Evolutionary conservation across 305 asterid species (phyloP).

Genomic region (Fraxinus sp.): DNA sequence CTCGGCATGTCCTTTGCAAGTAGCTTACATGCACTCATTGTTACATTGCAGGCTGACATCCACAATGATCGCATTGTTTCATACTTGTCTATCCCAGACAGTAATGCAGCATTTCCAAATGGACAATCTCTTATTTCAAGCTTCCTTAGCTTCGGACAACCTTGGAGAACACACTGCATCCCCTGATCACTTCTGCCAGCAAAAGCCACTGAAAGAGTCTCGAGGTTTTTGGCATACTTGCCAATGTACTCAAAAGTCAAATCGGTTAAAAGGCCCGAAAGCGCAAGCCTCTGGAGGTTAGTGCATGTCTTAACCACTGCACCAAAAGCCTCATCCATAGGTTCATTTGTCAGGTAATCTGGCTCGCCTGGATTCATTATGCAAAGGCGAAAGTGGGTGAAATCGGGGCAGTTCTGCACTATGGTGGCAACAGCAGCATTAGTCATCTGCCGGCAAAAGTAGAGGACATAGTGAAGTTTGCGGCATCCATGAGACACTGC

Average conservation of each 20-base stretch:
- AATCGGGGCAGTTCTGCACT: constrained; percentile 39
- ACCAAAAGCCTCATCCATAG: constrained; percentile 46
- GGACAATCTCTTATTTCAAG: constrained; percentile 45
- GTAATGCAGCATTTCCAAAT: constrained; percentile 35
- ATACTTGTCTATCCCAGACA: constrained; percentile 29
- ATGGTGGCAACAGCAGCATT: constrained; percentile 38
- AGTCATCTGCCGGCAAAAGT: constrained; percentile 43
- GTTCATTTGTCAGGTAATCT: constrained; percentile 29
- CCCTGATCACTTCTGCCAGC: constrained; percentile 42
- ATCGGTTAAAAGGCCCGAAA: constrained; percentile 38
- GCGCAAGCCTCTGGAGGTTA: constrained; percentile 36
- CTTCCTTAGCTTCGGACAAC: constrained; percentile 39
- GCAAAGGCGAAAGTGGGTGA: constrained; percentile 42
- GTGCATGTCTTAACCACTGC: constrained; percentile 41
- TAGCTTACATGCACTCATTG: constrained; percentile 29
- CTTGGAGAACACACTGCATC: constrained; percentile 36
- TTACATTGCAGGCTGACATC: constrained; percentile 37
- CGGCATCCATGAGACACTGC: constrained; percentile 42
- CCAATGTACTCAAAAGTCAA: constrained; percentile 39
- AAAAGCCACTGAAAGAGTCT: constrained; percentile 37
- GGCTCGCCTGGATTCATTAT: constrained; percentile 32
- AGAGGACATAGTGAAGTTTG: constrained; percentile 41
- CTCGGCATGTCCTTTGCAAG: constrained; percentile 38
- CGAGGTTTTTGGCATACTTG: constrained; percentile 34
- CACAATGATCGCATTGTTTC: constrained; percentile 42